Conservation (phyloP, 1,139 yeast species). For the Yamadazyma siamensis region DNA sequence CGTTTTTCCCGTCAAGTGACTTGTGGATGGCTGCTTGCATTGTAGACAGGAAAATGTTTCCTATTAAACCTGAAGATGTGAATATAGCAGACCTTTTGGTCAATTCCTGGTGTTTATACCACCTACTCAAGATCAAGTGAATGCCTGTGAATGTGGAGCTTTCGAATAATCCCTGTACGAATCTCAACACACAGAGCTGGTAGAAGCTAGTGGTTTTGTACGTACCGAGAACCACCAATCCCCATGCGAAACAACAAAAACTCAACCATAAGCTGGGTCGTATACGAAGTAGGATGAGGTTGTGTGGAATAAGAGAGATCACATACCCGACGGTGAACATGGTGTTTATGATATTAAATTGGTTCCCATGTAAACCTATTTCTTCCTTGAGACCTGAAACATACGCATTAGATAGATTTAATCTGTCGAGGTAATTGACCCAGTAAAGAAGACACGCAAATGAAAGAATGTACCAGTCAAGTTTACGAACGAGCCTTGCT, state of each 20-base stretch:
- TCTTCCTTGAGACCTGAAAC: constrained; percentile 61
- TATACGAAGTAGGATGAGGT: constrained; percentile 45
- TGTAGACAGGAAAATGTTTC: constrained; percentile 43
- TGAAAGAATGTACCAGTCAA: constrained; percentile 55
- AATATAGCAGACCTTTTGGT: constrained; percentile 48
- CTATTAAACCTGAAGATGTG: constrained; percentile 51
- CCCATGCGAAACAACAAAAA: constrained; percentile 56
- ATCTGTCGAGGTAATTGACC: constrained; percentile 45
- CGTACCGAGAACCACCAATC: constrained; percentile 48
- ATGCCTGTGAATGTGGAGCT: constrained; percentile 53
- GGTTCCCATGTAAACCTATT: constrained; percentile 46
- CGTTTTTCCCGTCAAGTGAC: constrained; percentile 27
- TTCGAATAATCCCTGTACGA: constrained; percentile 55
- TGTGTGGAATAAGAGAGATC: constrained; percentile 56
- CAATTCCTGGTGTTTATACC: constrained; percentile 50
- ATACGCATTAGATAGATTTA: constrained; percentile 54
- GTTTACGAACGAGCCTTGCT: constrained; percentile 40
- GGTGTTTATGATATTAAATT: constrained; percentile 48
- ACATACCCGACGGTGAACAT: constrained; percentile 60
- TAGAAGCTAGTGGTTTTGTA: constrained; percentile 40
- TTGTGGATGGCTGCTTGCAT: constrained; percentile 35
- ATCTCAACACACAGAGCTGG: constrained; percentile 50
- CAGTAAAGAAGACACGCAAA: constrained; percentile 56
- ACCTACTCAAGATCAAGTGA: constrained; percentile 50
- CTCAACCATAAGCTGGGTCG: constrained; percentile 55